Conservation (phyloP, 2,329 filamentous ascomycete species). For the Lanzia echinophila region DNA sequence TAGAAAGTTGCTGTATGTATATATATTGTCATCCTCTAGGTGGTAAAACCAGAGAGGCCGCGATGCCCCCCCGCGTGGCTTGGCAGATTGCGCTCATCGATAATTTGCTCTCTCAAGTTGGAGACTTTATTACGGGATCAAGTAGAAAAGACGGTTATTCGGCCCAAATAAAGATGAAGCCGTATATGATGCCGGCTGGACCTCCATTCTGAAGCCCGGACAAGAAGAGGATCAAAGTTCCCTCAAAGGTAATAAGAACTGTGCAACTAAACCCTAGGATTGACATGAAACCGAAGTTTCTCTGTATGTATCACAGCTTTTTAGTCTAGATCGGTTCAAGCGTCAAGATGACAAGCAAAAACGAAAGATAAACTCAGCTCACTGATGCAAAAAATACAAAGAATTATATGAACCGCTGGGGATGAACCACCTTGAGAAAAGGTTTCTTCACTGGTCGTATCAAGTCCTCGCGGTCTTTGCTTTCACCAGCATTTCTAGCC, state of each 20-base stretch:
- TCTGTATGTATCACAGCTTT: conserved; percentile 12
- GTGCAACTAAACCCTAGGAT: conserved; percentile 38
- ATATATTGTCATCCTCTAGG: no score
- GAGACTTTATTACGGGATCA: background rate
- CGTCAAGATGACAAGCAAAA: no score
- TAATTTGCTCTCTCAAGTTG: no score
- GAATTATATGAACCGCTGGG: background rate
- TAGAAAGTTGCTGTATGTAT: no score
- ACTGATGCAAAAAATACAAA: background rate
- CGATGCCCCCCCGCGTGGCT: no score
- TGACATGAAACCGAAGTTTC: conserved; percentile 35
- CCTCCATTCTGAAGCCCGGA: conserved; percentile 6
- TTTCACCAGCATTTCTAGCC: background rate
- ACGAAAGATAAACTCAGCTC: no score
- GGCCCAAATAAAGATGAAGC: conserved; percentile 30
- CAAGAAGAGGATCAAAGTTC: background rate
- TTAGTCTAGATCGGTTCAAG: no score
- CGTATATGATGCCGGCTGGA: conserved; percentile 33
- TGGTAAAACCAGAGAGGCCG: no score
- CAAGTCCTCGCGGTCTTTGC: background rate
- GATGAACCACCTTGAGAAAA: conserved; percentile 6
- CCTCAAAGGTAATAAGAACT: conserved; percentile 38
- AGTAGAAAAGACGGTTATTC: conserved; percentile 12
- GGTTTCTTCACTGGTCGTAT: conserved; percentile 3
- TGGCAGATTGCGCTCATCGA: no score